Base-by-base conservation (phyloP, 768 basidiomycete species). In the Lepiota brunneoincarnata region DNA sequence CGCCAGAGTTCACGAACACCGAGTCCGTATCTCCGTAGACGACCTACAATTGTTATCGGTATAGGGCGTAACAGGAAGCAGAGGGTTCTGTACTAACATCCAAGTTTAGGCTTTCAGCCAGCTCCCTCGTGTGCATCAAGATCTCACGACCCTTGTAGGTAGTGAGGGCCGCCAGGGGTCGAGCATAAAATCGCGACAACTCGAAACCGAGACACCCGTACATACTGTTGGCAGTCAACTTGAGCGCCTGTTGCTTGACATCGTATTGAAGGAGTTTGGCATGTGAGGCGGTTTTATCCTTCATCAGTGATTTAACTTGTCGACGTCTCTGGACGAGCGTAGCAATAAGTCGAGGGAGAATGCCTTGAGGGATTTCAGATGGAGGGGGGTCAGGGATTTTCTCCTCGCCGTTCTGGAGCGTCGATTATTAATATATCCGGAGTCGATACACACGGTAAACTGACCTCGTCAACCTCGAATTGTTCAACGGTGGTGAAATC, bases 21-120 rank as follows among this genome's bases (percentile, higher is more conserved):
- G 97, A 99, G 68, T 99, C 97, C 0, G 97, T 99, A 65, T 99
- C 97, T 59, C 97, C 97, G 62, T 99, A 99, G 7, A 99, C 88
- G 61, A 99, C 96, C 96, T 99, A 56, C 18, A n/a, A 20, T 17
- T 10, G 17, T 2, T 3, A 24, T 43, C 15, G 43, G 55, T 10
- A 51, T 36, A 48, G 26, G 4, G 34, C 53, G n/a, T 34, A 37
- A 31, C 11, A 26, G 18, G n/a, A 36, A n/a, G 6, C 1, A 6
- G 4, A 58, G n/a, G 12, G 0, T 17, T 20, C 1, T 48, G 9
- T 39, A 39, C 90, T 68, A 63, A 96, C 96, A 67, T 98, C 93
- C 3, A 99, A 82, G 48, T 86, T 80, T 51, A 98, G 72, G 59
- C 83, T 86, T 66, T 98, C 97, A 0, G 97, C 97, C 9, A 98